Base-by-base conservation (phyloP, 495 filamentous ascomycete species). In the Aspergillus homomorphus region DNA sequence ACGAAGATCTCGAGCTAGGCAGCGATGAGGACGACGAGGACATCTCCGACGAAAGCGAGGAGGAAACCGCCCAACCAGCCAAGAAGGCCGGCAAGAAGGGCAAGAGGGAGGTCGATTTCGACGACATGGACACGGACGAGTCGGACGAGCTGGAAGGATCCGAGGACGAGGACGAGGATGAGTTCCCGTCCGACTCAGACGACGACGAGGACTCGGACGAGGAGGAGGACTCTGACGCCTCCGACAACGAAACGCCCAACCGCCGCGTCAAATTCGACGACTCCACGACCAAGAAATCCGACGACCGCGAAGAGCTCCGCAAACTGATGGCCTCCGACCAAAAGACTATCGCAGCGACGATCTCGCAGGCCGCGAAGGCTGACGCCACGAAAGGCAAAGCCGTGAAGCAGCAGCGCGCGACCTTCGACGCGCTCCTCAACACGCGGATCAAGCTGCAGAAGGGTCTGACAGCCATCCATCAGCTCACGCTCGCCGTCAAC, bases 361-460 rank as follows among this genome's bases (percentile, higher is more conserved):
- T 94, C 51, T 86, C 87, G 1, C 78, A 88, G 65, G 87, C 89
- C 9, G 88, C 86, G 42, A 84, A 87, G 67, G 82, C 82, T 48
- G 94, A 98, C 71, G 82, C 87, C 1, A 82, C 84, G 12, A 98
- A 98, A 76, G 94, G 94, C 21, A 77, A 77, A 57, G 92, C 93
- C 2, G 88, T 98, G 28, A 91, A 89, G 63, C 74, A 82, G 51
- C 94, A 98, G 70, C 83, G 90, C 53, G 84, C 84, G 51, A 86
- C 86, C 12, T 98, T 96, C 67, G 92, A 98, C 61, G 80, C 87
- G 2, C 82, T 98, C 3, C 81, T 98, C 19, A 92, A 94, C 71
- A 81, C 88, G 20, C 85, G 94, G 7, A 96, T 98, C 64, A 87
- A 90, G 56, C 74, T 98, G 8, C 94, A 98, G 65, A 96, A 97